Evolutionary conservation across 345 rosid genomes (phyloP).

Genomic region (Syzygium aromaticum): DNA sequence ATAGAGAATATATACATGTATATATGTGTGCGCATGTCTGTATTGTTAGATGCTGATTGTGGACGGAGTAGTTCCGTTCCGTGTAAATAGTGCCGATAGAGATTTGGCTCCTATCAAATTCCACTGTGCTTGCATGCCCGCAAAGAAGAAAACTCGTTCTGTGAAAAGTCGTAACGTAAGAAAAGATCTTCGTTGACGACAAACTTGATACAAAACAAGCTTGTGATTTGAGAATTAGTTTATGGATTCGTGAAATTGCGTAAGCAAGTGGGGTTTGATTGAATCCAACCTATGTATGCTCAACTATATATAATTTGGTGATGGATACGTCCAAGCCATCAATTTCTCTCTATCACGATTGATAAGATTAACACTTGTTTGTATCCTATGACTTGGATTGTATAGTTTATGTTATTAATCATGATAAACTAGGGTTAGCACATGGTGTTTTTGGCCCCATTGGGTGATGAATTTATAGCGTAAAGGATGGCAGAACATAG

Average conservation of each 20-base stretch:
- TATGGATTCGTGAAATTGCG: neutral
- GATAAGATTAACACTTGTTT: too few relatives aligned
- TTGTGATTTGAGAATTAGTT: neutral
- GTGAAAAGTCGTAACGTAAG: too few relatives aligned
- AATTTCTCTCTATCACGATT: neutral
- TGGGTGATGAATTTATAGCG: too few relatives aligned
- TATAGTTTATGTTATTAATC: too few relatives aligned
- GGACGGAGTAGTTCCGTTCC: neutral
- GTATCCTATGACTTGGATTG: too few relatives aligned
- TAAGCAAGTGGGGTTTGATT: neutral
- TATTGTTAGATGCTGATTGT: neutral
- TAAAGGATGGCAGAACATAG: too few relatives aligned
- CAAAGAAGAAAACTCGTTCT: neutral
- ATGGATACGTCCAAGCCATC: neutral
- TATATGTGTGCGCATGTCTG: neutral
- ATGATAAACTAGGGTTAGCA: too few relatives aligned
- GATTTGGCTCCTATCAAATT: neutral
- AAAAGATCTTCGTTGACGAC: neutral
- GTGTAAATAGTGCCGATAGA: neutral
- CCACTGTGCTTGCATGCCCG: neutral
- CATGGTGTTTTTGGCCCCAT: neutral
- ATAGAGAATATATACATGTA: neutral
- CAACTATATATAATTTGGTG: neutral
- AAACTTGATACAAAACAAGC: neutral
- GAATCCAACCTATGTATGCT: neutral